Base-by-base conservation (phyloP, 768 basidiomycete species). In the Amanita phalloides region DNA sequence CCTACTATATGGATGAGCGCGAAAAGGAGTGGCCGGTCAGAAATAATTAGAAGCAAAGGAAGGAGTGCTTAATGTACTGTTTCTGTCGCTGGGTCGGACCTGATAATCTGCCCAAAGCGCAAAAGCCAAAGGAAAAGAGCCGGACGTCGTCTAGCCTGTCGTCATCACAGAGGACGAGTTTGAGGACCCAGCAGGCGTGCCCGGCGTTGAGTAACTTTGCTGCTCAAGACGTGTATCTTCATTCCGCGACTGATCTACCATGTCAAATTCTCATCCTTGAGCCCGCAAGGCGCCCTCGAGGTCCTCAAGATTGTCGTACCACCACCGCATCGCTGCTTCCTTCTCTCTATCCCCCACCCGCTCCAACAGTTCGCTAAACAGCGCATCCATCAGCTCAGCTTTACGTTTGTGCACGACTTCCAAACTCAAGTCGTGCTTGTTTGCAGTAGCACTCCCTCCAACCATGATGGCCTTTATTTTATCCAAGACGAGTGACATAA, bases 161-260 rank as follows among this genome's bases (percentile, higher is more conserved):
- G 67, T 73, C 49, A 85, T 98, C 53, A 74, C 81, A 3, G 94
- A 96, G 61, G 91, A 95, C 58, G 86, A 92, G 59, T 95, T 98
- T 56, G 95, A 99, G 65, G 26, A 5, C 28, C 28, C 28, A 1
- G 28, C 28, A 30, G 7, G 7, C 28, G 28, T 30, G 9, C 7
- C 28, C 3, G 9, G 7, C 28, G 9, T 9, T 30, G 28, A 30
- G 28, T 30, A 9, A 30, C 28, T 30, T 30, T 30, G 28, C 26
- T 26, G 26, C 26, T 28, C 28, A 28, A 28, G 26, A 6, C 26
- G 7, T 30, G 30, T 30, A 30, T 30, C 30, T 32, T 28, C 28
- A 9, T 32, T 32, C 9, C 11, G 10, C 10, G 13, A 33, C 10
- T 32, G 9, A 10, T 11, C 32, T 32, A 11, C 32, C 33, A 13